Percentiles rank a stretch among this genome's conserved stretches.
These are phyloP conservation scores for Vigna reflexopilosa DNA, from an alignment of 306 rosid genomes.

Conservation along the genomic window DNA sequence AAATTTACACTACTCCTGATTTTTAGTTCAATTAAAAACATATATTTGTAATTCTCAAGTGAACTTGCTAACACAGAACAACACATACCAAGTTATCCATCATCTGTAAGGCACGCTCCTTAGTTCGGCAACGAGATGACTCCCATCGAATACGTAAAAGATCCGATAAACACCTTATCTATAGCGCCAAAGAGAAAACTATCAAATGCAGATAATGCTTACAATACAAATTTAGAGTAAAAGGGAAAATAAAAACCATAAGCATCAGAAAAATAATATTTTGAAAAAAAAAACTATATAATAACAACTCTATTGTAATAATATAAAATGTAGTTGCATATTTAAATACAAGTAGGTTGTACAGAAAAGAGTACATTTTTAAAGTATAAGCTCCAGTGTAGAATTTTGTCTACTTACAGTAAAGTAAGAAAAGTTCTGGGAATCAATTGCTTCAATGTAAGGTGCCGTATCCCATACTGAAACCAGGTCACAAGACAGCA, in stretches of 20 bases:
- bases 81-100: conserved; percentile 86
- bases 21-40: background rate
- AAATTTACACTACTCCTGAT: background rate
- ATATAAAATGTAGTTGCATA: too few species aligned
- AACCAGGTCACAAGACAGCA: conserved; percentile 40
- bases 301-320: too few species aligned
- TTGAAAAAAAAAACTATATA: too few species aligned
- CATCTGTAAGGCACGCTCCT: conserved; percentile 83
- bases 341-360: too few species aligned
- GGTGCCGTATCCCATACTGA: conserved; percentile 99
- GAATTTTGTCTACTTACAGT: conserved; percentile 56
- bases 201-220: conserved; percentile 30
- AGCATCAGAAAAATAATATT: too few species aligned
- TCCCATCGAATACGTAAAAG: conserved; percentile 93
- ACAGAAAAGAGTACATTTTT: too few species aligned
- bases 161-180: conserved; percentile 73
- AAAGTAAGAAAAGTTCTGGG: conserved; percentile 69
- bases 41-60: conserved; percentile 6
- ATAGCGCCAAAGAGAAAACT: conserved; percentile 34
- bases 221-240: conserved; percentile 5
- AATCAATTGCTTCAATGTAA: conserved; percentile 88
- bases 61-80: background rate
- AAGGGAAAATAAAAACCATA: conserved; percentile 23
- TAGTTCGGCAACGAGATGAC: conserved; percentile 84
- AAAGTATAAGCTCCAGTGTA: too few species aligned